Base-by-base conservation (phyloP, 2,329 filamentous ascomycete genomes). In the Aureobasidium sp. region DNA sequence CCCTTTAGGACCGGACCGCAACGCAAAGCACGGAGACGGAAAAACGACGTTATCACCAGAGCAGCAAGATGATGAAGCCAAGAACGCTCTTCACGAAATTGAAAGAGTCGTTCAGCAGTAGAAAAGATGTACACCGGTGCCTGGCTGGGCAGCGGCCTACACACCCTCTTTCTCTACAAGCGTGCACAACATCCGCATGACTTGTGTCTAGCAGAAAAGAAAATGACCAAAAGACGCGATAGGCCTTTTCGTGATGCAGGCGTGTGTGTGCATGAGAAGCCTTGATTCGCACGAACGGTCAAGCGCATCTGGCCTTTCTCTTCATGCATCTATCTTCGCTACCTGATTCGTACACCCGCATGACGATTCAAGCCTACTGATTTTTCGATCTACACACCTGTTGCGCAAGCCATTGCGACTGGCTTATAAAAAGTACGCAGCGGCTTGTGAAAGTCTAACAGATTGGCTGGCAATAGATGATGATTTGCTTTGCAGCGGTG, bases 401-500 rank as follows among this genome's bases (percentile, higher is more conserved):
- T 51, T 51, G 12, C 47, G 27, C 47, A 34, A 34, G 17, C 47
- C 32, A 36, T 51, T 24, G 27, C 20, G 32, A 20, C 26, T 55
- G 27, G 53, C 53, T 57, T 46, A 46, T 57, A 41, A 24, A 15
- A 12, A 36, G 13, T 34, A 17, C 43, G 26, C 15, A 44, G 41
- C 41, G n/a, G 20, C 9, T 12, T 4, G 4, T 1, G 7, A 41
- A 55, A 55, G 36, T 41, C 43, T 55, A 55, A 26, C 26, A 55
- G 36, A 55, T 53, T 53, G 51, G 39, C 55, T 48, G 26, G 46
- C 46, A 29, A 17, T 17, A 26, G 36, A 34, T 17, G 10, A 59
- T 36, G 55, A 59, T 59, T 59, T 59, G 5, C 55, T 48, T 39
- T 59, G 55, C 55, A 59, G 55, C 55, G 55, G 55, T 59, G 53